These are phyloP conservation scores for Themeda triandra DNA, from an alignment of 176 grass and related monocot genomes.

Conservation along the genomic window DNA sequence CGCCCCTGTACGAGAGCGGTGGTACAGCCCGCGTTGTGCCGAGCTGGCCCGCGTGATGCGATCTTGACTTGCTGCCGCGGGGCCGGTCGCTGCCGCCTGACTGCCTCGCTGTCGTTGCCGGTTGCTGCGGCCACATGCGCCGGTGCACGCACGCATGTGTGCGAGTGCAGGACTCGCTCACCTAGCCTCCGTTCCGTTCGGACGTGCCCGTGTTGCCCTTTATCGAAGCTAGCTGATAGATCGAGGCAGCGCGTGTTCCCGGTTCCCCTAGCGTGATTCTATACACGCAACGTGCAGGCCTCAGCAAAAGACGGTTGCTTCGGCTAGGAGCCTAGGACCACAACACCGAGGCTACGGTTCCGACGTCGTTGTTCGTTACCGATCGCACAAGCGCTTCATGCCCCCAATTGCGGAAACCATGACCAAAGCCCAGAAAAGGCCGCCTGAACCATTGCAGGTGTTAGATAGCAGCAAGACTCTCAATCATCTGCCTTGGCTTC, in stretches of 20 bases:
- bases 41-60: constrained; percentile 30
- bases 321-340: neutral
- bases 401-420: neutral
- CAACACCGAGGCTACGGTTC: neutral
- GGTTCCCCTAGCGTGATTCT: neutral
- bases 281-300: constrained; percentile 1
- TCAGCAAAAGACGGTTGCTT: neutral
- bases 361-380: neutral
- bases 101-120: no score
- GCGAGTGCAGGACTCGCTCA: neutral
- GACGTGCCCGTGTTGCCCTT: neutral
- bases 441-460: neutral
- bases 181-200: neutral
- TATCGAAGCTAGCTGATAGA: neutral
- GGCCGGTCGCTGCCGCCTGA: no score
- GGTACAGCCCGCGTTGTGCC: constrained; percentile 3
- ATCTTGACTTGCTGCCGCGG: constrained; percentile 28
- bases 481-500: neutral
- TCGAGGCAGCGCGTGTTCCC: no score
- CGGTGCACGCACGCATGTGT: neutral
- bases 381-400: neutral
- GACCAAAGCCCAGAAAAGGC: neutral
- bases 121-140: constrained; percentile 2
- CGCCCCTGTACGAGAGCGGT: neutral
- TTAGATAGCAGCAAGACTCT: neutral